phyloP scores from a whole-genome alignment of 805 yeast species.

The Torulaspora microellipsoides region DNA sequence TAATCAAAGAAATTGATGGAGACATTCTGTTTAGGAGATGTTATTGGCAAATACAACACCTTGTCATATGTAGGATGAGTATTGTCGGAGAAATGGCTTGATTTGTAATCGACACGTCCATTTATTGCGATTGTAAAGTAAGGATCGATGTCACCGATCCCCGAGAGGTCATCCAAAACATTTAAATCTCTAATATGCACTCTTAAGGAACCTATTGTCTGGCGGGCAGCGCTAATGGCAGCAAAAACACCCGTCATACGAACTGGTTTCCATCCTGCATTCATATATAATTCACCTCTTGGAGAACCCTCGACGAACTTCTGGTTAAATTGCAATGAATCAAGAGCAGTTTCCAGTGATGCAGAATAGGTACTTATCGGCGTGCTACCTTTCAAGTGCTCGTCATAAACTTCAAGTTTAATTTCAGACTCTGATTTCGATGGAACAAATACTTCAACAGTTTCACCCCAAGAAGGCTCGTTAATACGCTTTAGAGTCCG shows the following conservation, averaged over 20 bases:
- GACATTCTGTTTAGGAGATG: constrained; percentile 55
- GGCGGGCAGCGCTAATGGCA: constrained; percentile 38
- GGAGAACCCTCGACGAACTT: constrained; percentile 52
- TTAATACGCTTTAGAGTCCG: constrained; percentile 63
- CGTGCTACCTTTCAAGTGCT: constrained; percentile 43
- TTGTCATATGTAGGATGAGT: constrained; percentile 56
- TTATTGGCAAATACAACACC: constrained; percentile 55
- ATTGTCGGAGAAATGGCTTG: constrained; percentile 50
- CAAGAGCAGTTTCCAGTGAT: constrained; percentile 45
- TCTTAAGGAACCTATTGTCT: constrained; percentile 62
- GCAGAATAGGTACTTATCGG: constrained; percentile 49
- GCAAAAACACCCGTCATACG: constrained; percentile 48
- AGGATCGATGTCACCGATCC: constrained; percentile 73
- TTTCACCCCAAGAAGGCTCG: constrained; percentile 68
- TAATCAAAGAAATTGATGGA: constrained; percentile 61
- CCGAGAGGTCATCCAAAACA: constrained; percentile 50
- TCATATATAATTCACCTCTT: constrained; percentile 49
- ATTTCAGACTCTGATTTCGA: constrained; percentile 54
- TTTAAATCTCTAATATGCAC: constrained; percentile 52
- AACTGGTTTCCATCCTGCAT: constrained; percentile 69
- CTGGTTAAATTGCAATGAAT: constrained; percentile 40
- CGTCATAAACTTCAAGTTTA: constrained; percentile 57
- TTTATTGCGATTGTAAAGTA: constrained; percentile 57
- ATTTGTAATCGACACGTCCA: constrained; percentile 52
- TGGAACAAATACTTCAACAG: constrained; percentile 56